Evolutionary conservation across 768 basidiomycete species (phyloP).

Genomic region (Leccinum ochraceum): DNA sequence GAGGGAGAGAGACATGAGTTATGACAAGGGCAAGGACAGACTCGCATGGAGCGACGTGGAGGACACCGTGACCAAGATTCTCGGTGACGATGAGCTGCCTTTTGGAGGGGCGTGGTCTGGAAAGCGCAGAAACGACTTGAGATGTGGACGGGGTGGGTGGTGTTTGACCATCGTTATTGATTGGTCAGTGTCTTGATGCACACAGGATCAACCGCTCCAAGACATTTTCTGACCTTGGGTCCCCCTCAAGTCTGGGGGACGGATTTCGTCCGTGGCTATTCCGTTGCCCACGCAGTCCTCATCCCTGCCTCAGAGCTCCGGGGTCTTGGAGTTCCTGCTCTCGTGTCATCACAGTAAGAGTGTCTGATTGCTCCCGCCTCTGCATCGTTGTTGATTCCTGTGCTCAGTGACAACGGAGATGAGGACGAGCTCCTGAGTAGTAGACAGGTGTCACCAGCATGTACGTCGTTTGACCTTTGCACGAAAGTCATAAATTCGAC

Average conservation of each 20-base stretch:
- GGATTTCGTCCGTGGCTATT: conserved; percentile 29
- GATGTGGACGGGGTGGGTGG: conserved; percentile 47
- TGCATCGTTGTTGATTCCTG: background rate
- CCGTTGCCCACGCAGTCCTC: conserved; percentile 38
- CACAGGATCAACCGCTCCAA: conserved; percentile 38
- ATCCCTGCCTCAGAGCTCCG: conserved; percentile 29
- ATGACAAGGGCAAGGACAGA: conserved; percentile 32
- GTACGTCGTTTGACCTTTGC: conserved; percentile 39
- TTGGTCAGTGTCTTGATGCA: conserved; percentile 10
- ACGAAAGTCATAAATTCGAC: too few relatives aligned
- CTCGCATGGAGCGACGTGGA: conserved; percentile 34
- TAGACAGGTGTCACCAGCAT: conserved; percentile 72
- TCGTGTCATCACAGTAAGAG: conserved; percentile 42
- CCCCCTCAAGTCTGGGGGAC: conserved; percentile 25
- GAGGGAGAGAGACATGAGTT: conserved; percentile 26
- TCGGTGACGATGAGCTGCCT: conserved; percentile 33
- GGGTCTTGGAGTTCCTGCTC: conserved; percentile 37
- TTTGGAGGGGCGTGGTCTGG: conserved; percentile 42
- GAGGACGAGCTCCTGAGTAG: conserved; percentile 74
- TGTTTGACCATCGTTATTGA: conserved; percentile 2
- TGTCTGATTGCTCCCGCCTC: background rate
- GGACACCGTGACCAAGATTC: conserved; percentile 23
- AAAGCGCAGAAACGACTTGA: conserved; percentile 48
- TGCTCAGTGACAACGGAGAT: conserved; percentile 39
- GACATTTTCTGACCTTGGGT: conserved; percentile 27